Base-by-base conservation (phyloP, 768 basidiomycete species). In the Vararia minispora region DNA sequence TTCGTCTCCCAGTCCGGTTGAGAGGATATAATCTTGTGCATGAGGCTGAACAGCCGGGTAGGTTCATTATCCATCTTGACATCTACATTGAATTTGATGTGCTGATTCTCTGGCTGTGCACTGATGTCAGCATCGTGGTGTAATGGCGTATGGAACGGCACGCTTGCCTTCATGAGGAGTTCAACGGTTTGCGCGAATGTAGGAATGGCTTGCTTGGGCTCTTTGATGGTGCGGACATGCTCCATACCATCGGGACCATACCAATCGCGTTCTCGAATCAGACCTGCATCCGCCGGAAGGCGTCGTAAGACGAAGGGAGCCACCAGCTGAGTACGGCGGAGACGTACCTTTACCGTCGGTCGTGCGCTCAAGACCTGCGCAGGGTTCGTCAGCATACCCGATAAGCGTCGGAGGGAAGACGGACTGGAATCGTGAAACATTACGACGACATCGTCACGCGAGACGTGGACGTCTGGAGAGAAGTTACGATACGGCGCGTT, bases 361-460 rank as follows among this genome's bases (percentile, higher is more conserved):
- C 3, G 89, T 94, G 46, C 92, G 69, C 42, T 72, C 70, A 37
- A 94, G 63, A 18, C 71, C 80, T 75, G 54, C 10, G n/a, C 9
- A 4, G 38, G 20, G 31, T 17, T 16, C 31, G 31, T 11, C 3
- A 4, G 16, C 13, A 18, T n/a, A 17, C 17, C 14, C 13, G 12
- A 18, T 5, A 11, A 33, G 28, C 18, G 20, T 5, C 21, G 14
- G 6, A 16, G 23, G 21, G 24, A 3, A 25, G 21, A 48, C 67
- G 49, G 49, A 83, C 79, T 73, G 12, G 89, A 85, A 58, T 97
- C 94, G 60, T 99, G 94, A 63, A 94, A 97, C 86, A 97, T 88
- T 33, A 97, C 60, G 24, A 98, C 81, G 28, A 86, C 74, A 53
- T 76, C 71, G 59, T 99, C 94, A 47, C 64, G 62, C 25, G 92